phyloP scores from a whole-genome alignment of 2,329 filamentous ascomycete genomes.

The Paraphaeosphaeria minitans region DNA sequence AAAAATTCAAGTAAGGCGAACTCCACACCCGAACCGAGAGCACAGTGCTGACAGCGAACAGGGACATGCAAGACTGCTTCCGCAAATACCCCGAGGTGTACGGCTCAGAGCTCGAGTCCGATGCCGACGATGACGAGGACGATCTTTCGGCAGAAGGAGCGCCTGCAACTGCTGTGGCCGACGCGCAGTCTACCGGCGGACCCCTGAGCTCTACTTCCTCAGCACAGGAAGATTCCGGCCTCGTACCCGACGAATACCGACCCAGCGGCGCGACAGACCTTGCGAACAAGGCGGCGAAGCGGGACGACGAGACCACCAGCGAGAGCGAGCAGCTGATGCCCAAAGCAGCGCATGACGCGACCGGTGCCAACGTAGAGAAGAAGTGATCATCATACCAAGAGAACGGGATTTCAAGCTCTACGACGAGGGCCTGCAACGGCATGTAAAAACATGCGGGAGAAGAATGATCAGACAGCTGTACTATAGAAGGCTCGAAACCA shows the following conservation, averaged over 20 bases:
- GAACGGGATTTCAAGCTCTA: not conserved
- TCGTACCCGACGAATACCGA: conserved; percentile 16
- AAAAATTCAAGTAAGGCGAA: conserved; percentile 85
- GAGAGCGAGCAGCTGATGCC: conserved; percentile 55
- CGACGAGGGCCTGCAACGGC: not conserved
- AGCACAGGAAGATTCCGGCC: conserved; percentile 13
- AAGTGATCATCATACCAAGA: conserved; percentile 2
- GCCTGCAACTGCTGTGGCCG: conserved; percentile 2
- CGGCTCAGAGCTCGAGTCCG: conserved; percentile 82
- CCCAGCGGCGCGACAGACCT: conserved; percentile 27
- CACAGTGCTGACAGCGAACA: conserved; percentile 46
- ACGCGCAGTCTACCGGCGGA: not conserved
- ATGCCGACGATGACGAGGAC: conserved; percentile 71
- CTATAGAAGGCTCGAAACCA: not conserved
- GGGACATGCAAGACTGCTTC: conserved; percentile 98
- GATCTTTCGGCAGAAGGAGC: conserved; percentile 39
- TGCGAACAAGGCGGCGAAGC: conserved; percentile 33
- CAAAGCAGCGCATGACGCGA: conserved; percentile 56
- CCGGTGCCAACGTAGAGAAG: conserved; percentile 18
- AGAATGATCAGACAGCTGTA: not conserved
- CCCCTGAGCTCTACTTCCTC: conserved; percentile 17
- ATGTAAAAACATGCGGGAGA: conserved; percentile 13
- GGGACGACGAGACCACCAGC: conserved; percentile 32
- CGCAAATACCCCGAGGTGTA: conserved; percentile 90
- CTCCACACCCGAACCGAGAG: not conserved